phyloP scores from a whole-genome alignment of 164 flowering plant species.

The Aristolochia contorta region DNA sequence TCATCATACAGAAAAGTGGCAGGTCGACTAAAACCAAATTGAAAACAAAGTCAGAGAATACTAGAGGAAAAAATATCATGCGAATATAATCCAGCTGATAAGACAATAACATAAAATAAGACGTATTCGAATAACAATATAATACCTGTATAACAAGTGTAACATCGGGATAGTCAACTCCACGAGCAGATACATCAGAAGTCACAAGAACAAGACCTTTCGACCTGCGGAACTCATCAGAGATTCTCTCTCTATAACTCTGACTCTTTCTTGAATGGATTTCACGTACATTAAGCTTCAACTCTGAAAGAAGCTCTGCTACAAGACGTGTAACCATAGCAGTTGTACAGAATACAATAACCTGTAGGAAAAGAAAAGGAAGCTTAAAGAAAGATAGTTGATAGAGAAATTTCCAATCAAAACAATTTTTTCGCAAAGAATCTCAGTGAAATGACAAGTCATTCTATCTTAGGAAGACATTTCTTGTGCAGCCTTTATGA shows the following conservation, averaged over 20 bases:
- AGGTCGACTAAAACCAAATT: too few relatives aligned
- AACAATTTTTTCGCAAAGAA: too few relatives aligned
- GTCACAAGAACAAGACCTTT: conserved; percentile 96
- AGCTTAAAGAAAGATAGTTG: neutral
- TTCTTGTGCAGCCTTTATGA: too few relatives aligned
- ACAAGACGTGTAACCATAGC: conserved; percentile 90
- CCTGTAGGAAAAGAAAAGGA: conserved; percentile 32
- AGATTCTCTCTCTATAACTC: conserved; percentile 81
- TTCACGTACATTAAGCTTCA: conserved; percentile 80
- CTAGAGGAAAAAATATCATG: neutral
- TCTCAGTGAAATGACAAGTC: too few relatives aligned
- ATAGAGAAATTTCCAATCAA: neutral
- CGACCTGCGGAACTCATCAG: conserved; percentile 96
- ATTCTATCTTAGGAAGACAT: too few relatives aligned
- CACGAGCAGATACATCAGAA: conserved; percentile 99
- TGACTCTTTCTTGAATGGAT: conserved; percentile 96
- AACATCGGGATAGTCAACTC: conserved; percentile 99
- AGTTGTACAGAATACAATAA: conserved; percentile 94
- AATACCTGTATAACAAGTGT: conserved; percentile 91
- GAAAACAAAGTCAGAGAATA: neutral
- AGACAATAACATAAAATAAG: neutral
- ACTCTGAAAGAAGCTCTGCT: conserved; percentile 72
- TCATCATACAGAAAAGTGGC: too few relatives aligned
- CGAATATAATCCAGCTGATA: too few relatives aligned
- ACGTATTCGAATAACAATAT: too few relatives aligned